These are phyloP conservation scores for Barbatosphaeria neglecta DNA, from an alignment of 495 filamentous ascomycete species.

Conservation along the genomic window DNA sequence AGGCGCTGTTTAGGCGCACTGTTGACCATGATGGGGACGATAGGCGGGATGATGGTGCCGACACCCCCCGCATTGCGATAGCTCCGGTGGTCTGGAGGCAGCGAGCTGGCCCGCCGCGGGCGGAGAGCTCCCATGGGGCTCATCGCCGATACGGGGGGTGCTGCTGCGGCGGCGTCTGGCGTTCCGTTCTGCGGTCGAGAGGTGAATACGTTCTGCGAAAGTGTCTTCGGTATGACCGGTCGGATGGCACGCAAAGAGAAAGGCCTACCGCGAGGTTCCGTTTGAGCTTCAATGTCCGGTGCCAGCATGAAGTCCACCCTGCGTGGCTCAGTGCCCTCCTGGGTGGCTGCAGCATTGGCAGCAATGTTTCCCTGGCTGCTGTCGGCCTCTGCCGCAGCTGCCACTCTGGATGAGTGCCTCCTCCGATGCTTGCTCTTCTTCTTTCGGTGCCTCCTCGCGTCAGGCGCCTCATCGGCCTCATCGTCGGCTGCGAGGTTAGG, in stretches of 20 bases:
- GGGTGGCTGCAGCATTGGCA: background rate
- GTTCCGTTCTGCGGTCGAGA: background rate
- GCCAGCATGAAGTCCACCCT: conserved; percentile 24
- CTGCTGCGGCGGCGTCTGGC: background rate
- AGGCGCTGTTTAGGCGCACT: background rate
- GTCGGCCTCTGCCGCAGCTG: background rate
- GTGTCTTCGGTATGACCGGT: conserved; percentile 44
- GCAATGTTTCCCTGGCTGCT: background rate
- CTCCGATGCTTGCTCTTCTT: conserved; percentile 11
- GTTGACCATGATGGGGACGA: background rate
- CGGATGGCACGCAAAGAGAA: conserved; percentile 34
- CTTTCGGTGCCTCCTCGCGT: conserved; percentile 2
- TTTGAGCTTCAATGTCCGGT: conserved; percentile 3
- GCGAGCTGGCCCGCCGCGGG: background rate
- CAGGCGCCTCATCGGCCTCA: conserved; percentile 5
- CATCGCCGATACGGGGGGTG: background rate
- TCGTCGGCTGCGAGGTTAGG: conserved; percentile 17
- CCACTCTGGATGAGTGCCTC: conserved; percentile 1
- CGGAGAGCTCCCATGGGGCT: background rate
- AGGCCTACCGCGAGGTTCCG: conserved; percentile 18
- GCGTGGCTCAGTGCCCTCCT: conserved; percentile 10
- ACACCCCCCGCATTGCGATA: background rate
- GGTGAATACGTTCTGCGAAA: conserved; percentile 54
- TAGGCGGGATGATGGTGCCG: background rate
- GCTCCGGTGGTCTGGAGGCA: background rate